phyloP scores from a whole-genome alignment of 2,329 filamentous ascomycete species.

The Cercospora janseana region DNA sequence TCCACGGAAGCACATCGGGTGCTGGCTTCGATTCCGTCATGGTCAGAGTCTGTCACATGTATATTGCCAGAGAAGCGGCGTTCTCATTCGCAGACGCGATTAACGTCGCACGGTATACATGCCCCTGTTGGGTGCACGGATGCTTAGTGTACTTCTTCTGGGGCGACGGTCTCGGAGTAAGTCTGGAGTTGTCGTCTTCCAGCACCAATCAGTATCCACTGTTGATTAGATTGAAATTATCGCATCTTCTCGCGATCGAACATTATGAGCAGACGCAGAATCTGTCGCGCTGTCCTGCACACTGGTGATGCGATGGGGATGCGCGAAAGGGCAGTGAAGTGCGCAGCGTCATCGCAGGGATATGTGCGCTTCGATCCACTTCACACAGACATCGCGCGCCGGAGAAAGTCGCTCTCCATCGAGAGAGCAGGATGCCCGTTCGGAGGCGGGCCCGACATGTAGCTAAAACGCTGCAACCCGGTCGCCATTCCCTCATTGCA shows the following conservation, averaged over 20 bases:
- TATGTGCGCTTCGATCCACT: neutral
- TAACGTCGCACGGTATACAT: neutral
- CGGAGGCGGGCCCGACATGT: constrained; percentile 1
- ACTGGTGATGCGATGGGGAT: neutral
- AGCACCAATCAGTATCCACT: neutral
- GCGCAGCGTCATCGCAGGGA: neutral
- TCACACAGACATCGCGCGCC: neutral
- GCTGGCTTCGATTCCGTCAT: constrained; percentile 10
- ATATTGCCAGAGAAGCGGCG: neutral
- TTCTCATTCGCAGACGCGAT: constrained; percentile 2
- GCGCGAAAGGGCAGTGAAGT: too few relatives aligned
- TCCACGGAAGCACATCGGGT: constrained; percentile 13
- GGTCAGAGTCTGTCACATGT: neutral
- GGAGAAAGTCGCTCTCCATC: constrained; percentile 1
- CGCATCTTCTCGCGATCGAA: too few relatives aligned
- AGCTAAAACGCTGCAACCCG: neutral
- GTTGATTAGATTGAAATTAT: too few relatives aligned
- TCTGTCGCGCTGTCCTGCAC: too few relatives aligned
- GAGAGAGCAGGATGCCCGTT: neutral
- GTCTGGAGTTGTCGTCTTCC: constrained; percentile 1
- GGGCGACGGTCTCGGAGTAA: constrained; percentile 10
- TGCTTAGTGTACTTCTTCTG: neutral
- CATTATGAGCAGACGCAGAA: too few relatives aligned
- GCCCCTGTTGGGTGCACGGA: constrained; percentile 1
- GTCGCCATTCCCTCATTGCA: neutral